A percentile compares a stretch with the other conserved stretches of the same genome.
These are phyloP conservation scores for Diaporthe sp. DNA, from an alignment of 2,329 filamentous ascomycete genomes.

Conservation along the genomic window DNA sequence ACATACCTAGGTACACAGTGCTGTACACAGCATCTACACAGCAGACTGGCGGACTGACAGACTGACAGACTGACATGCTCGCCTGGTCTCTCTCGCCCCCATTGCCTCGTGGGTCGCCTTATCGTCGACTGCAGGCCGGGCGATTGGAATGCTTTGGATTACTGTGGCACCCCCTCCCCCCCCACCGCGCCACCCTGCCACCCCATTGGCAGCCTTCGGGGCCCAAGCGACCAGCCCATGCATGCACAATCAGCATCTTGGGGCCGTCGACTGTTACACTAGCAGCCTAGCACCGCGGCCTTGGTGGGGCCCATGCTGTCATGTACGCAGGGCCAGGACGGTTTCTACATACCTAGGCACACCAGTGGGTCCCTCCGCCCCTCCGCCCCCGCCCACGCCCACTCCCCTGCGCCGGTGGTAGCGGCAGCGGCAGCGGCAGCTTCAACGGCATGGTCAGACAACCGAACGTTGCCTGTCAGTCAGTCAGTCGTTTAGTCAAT, in stretches of 20 bases:
- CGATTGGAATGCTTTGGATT: neutral
- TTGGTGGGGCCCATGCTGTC: neutral
- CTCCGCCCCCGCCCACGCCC: neutral
- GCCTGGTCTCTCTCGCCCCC: neutral
- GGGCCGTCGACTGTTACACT: slow-evolving; percentile 6
- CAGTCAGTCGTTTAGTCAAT: neutral
- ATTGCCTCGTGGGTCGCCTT: neutral
- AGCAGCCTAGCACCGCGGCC: neutral
- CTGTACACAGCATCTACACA: neutral
- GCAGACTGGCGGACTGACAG: neutral
- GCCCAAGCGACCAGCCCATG: slow-evolving; percentile 2
- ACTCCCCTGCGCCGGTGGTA: too few relatives aligned
- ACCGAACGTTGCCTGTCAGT: neutral
- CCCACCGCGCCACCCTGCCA: neutral
- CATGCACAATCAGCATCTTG: slow-evolving; percentile 13
- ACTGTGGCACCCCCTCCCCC: too few relatives aligned
- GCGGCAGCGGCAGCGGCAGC: neutral
- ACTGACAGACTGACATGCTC: neutral
- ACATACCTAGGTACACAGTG: neutral
- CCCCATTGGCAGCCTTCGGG: neutral
- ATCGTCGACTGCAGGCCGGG: neutral
- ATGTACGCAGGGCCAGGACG: neutral
- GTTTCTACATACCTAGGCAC: neutral
- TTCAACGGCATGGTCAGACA: slow-evolving; percentile 4
- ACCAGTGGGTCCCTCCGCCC: neutral